Evolutionary conservation across 768 basidiomycete genomes (phyloP), one percentile per base, ranked within the genome.

Genomic region (Coprinopsis marcescibilis): DNA sequence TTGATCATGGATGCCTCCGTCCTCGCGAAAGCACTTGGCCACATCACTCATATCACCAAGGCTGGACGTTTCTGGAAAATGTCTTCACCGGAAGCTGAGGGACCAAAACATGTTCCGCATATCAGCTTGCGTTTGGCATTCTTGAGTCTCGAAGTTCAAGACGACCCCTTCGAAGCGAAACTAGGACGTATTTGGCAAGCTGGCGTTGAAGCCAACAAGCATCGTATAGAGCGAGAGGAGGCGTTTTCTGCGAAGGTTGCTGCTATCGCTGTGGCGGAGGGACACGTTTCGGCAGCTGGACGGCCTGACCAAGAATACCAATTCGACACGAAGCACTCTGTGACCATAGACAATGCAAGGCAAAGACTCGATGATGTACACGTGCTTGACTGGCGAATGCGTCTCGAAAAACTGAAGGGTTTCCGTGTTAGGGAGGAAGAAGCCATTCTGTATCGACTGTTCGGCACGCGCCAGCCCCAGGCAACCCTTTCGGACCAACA

Each of bases 161-260:
- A 98, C 61, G 88, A 92, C 55, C 77, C 83, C 1, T 80, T 96
- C 47, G 94, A 98, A 63, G 75, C 77, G 13, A 78, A 73, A 49
- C 65, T 96, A 15, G 85, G 80, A 27, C 69, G 85, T 7, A 86
- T 90, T 24, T 88, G 79, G 73, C 72, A 77, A 49, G 76, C 80
- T 39, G 92, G 90, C 0, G 65, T 76, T 29, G 77, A 80, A 30
- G 92, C 91, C 39, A 81, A 83, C 32, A 75, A 73, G 43, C 73
- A 78, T 12, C 72, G 93, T 24, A 63, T 81, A 36, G 85, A 82
- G 41, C 77, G 91, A 1, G 86, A 92, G 47, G 80, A 83, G 25
- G 89, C 87, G 1, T 95, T 95, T 61, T 66, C 71, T 12, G 83
- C 81, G 4, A 93, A 92, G 60, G 83, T 83, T 13, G 74, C 76